Conservation (phyloP, 2,329 filamentous ascomycete species). For the Lasiodiplodia hormozganensis region DNA sequence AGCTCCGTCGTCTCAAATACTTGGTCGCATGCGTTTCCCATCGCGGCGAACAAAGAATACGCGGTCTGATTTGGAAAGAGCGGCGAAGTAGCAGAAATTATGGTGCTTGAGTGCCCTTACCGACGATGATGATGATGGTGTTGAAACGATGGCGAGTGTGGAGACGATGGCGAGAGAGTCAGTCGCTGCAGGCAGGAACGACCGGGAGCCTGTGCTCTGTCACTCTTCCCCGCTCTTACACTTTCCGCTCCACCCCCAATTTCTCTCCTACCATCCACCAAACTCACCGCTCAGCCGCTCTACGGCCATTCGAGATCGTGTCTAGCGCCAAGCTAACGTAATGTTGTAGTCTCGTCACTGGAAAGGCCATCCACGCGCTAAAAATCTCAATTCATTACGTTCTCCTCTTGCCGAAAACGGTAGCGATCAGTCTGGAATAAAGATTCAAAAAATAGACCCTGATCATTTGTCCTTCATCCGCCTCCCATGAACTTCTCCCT, state of each 20-base stretch:
- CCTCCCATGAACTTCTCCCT: too few species aligned
- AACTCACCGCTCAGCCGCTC: not conserved
- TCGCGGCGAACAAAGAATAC: not conserved
- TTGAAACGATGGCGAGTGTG: not conserved
- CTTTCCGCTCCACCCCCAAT: too few species aligned
- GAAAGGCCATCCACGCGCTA: too few species aligned
- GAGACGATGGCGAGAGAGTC: not conserved
- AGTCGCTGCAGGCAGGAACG: too few species aligned
- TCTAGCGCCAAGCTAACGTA: too few species aligned
- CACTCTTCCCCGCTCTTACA: not conserved
- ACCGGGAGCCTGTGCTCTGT: not conserved
- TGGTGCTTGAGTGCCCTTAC: not conserved
- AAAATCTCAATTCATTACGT: too few species aligned
- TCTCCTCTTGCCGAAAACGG: too few species aligned
- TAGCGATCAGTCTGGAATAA: too few species aligned
- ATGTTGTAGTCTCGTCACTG: too few species aligned
- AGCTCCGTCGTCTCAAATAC: constrained; percentile 6
- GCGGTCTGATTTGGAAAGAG: not conserved
- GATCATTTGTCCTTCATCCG: too few species aligned
- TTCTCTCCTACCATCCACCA: not conserved
- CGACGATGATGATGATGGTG: not conserved
- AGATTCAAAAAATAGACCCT: too few species aligned
- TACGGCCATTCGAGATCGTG: too few species aligned
- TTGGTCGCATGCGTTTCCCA: not conserved
- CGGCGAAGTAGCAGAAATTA: not conserved